These are phyloP conservation scores for Lactarius hengduanensis DNA, from an alignment of 768 basidiomycete genomes.

Conservation along the genomic window DNA sequence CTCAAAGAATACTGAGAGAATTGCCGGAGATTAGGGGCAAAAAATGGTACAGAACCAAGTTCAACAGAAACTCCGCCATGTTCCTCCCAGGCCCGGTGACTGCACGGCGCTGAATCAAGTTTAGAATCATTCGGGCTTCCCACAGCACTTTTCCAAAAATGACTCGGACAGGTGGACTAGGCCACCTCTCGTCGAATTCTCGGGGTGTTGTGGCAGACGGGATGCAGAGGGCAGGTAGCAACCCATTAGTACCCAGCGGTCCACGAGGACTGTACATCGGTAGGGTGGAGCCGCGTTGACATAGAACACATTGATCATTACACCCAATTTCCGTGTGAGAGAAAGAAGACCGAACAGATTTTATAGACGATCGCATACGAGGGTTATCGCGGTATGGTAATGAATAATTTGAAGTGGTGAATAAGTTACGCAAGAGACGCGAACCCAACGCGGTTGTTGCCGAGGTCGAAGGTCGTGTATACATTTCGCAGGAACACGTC, in stretches of 20 bases:
- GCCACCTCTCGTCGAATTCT: too few relatives aligned
- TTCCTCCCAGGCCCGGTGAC: neutral
- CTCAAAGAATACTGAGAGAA: too few relatives aligned
- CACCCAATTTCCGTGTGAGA: too few relatives aligned
- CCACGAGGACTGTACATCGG: neutral
- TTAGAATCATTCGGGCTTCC: neutral
- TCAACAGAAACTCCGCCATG: neutral
- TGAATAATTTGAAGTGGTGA: too few relatives aligned
- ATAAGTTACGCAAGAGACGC: neutral
- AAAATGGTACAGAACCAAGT: neutral
- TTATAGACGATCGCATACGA: too few relatives aligned
- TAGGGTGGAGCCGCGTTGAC: neutral
- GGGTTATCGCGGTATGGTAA: too few relatives aligned
- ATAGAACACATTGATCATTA: too few relatives aligned
- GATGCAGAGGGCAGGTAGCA: too few relatives aligned
- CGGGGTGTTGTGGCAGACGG: too few relatives aligned
- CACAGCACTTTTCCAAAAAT: neutral
- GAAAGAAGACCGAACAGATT: too few relatives aligned
- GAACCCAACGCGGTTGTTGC: neutral
- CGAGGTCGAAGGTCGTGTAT: neutral
- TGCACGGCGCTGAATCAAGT: neutral
- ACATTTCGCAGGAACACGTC: neutral
- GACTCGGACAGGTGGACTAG: neutral
- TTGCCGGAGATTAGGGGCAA: too few relatives aligned
- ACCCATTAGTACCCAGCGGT: neutral